A percentile compares a stretch with the other conserved stretches of the same genome.
phyloP scores from a whole-genome alignment of 805 yeast species.

The Saccharomycopsis microspora region DNA sequence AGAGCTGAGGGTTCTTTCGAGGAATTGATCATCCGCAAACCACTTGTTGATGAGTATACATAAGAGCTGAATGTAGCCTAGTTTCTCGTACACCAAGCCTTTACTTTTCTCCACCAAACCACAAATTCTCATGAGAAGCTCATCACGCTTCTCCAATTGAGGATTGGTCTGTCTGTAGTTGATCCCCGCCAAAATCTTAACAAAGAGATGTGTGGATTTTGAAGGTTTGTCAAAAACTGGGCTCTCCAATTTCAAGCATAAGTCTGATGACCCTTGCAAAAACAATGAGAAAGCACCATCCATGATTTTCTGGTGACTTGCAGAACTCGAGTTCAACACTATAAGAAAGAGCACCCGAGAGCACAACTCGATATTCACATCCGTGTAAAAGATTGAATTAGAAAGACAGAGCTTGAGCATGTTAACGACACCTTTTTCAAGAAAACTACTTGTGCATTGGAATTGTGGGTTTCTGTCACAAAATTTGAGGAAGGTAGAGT shows the following conservation, averaged over 20 bases:
- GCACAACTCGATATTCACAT: conserved; percentile 19
- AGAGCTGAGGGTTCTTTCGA: background rate
- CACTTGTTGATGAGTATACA: conserved; percentile 51
- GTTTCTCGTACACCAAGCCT: conserved; percentile 22
- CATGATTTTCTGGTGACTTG: conserved; percentile 34
- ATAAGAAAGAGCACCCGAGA: conserved; percentile 27
- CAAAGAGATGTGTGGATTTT: conserved; percentile 28
- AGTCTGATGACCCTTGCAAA: background rate
- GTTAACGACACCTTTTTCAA: conserved; percentile 31
- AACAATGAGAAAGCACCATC: conserved; percentile 18
- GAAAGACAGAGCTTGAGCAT: conserved; percentile 21
- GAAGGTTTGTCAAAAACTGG: conserved; percentile 2
- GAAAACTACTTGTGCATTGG: conserved; percentile 23
- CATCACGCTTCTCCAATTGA: background rate
- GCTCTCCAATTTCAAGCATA: background rate
- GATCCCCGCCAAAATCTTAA: conserved; percentile 39
- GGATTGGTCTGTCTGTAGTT: conserved; percentile 22
- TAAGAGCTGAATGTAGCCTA: conserved; percentile 46
- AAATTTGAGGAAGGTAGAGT: conserved; percentile 6
- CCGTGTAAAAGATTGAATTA: background rate
- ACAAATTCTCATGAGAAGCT: background rate
- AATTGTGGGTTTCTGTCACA: conserved; percentile 1
- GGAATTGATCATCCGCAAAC: conserved; percentile 19
- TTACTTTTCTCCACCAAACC: background rate
- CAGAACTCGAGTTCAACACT: conserved; percentile 20